phyloP scores from a whole-genome alignment of 768 basidiomycete genomes.

The Amylocystis lapponica region DNA sequence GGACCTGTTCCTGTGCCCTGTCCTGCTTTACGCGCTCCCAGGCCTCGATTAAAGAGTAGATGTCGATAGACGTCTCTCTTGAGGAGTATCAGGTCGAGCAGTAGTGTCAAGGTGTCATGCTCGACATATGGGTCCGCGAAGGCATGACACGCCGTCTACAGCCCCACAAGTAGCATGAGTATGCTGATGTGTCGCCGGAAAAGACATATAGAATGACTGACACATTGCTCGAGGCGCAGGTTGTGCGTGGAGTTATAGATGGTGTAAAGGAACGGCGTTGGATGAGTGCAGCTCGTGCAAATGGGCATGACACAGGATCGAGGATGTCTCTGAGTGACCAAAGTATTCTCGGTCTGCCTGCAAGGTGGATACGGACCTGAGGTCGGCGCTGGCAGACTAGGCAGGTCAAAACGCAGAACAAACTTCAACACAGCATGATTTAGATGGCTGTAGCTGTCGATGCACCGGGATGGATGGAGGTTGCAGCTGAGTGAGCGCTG shows the following conservation, averaged over 20 bases:
- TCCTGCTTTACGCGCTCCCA: slow-evolving; percentile 48
- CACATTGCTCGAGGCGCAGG: slow-evolving; percentile 79
- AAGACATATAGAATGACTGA: slow-evolving; percentile 32
- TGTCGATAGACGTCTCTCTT: slow-evolving; percentile 81
- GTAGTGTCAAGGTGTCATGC: slow-evolving; percentile 65
- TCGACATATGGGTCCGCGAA: slow-evolving; percentile 89
- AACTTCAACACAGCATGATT: too few species aligned
- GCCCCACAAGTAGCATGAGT: background rate
- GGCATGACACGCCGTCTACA: slow-evolving; percentile 52
- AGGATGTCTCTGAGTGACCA: background rate
- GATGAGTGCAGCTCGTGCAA: slow-evolving; percentile 68
- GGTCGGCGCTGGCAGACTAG: too few species aligned
- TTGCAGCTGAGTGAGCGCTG: too few species aligned
- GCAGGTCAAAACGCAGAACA: too few species aligned
- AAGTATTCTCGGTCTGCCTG: background rate
- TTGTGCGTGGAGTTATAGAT: slow-evolving; percentile 76
- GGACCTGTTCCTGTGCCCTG: slow-evolving; percentile 9
- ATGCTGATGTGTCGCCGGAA: slow-evolving; percentile 8
- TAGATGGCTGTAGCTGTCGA: too few species aligned
- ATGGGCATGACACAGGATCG: slow-evolving; percentile 52
- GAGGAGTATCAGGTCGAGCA: slow-evolving; percentile 76
- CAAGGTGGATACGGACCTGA: too few species aligned
- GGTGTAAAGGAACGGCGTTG: slow-evolving; percentile 70
- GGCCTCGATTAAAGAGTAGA: slow-evolving; percentile 73
- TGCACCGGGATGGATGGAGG: too few species aligned